Conservation (phyloP, 2,329 filamentous ascomycete genomes). For the Dichotomopilus funicola region DNA sequence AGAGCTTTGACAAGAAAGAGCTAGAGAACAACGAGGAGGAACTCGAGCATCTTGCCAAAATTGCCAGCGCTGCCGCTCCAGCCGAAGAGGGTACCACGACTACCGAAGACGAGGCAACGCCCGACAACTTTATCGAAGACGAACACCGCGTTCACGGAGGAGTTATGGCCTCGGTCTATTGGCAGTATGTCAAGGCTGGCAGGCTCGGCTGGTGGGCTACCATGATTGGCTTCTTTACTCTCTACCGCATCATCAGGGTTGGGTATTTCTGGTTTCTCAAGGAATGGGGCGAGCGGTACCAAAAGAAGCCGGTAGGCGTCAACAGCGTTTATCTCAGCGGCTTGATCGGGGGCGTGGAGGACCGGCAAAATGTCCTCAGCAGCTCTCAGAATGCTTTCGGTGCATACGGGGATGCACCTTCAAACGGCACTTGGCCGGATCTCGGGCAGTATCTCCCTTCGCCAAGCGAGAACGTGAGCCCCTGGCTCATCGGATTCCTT, state of each 20-base stretch:
- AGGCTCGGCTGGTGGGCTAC: slow-evolving; percentile 65
- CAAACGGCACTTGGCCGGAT: slow-evolving; percentile 21
- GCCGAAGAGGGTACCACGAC: slow-evolving; percentile 30
- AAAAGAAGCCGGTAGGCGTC: slow-evolving; percentile 23
- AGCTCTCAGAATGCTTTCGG: too few relatives aligned
- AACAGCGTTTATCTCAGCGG: neutral
- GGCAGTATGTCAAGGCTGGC: slow-evolving; percentile 78
- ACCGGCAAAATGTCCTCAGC: neutral
- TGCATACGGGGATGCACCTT: too few relatives aligned
- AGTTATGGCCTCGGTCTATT: slow-evolving; percentile 70
- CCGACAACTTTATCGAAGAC: slow-evolving; percentile 73
- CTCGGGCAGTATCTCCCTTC: slow-evolving; percentile 49
- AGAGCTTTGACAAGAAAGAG: slow-evolving; percentile 32
- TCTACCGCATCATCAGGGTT: slow-evolving; percentile 60
- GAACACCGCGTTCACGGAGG: slow-evolving; percentile 68
- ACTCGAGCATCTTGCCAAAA: slow-evolving; percentile 18
- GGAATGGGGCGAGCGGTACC: slow-evolving; percentile 76
- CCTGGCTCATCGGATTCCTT: slow-evolving; percentile 70
- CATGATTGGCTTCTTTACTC: slow-evolving; percentile 54
- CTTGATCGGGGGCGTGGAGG: neutral
- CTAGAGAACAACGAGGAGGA: slow-evolving; percentile 21
- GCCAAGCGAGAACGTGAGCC: slow-evolving; percentile 58
- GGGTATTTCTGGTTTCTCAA: slow-evolving; percentile 76
- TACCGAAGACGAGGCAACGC: slow-evolving; percentile 43
- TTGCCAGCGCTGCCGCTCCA: slow-evolving; percentile 14